Evolutionary conservation across 148 eudicot species (phyloP), one percentile per base, ranked within the genome.

Genomic region (Cornus controversa): DNA sequence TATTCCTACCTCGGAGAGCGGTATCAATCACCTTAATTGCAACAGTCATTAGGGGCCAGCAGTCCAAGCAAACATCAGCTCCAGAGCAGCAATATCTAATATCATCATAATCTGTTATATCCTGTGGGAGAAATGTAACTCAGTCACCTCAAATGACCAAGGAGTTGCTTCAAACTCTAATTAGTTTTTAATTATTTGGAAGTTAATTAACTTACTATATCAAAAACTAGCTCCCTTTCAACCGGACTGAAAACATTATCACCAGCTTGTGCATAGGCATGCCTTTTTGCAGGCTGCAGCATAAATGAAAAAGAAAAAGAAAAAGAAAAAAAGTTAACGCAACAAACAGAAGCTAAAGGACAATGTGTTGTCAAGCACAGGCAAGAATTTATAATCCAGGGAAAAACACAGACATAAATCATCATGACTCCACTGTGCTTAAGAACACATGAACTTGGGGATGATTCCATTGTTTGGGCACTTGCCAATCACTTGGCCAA

Each of bases 1-100:
- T 45, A 75, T 67, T 68, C 67, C 53, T 84, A 96, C 99, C 98
- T 93, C 99, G 88, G 23, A 96, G 96, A 69, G 98, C 87, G 81
- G 88, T 86, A 80, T 96, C 98, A 34, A 96, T 80, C 58, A 96
- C 91, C 87, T 96, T 96, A 78, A 96, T 89, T 68, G 98, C 98
- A 80, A 88, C 91, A 42, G 98, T 96, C 99, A 96, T 92, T 78
- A 96, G 77, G 26, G 99, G 98, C 99, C 99, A 93, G 83, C 99
- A 96, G 53, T 92, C 89, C 69, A 86, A 81, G 75, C 99, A 96
- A 69, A 93, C 91, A 81, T 93, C 97, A 82, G 97, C 99, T 57
- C 97, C 99, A 42, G 91, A 85, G 80, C 99, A 96, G 83, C 99
- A 96, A 82, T 87, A 92, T 83, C 99, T 91, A 57, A 89, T 92